These are phyloP conservation scores for Pseudogymnoascus verrucosus DNA, from an alignment of 2,329 filamentous ascomycete genomes.

Conservation along the genomic window DNA sequence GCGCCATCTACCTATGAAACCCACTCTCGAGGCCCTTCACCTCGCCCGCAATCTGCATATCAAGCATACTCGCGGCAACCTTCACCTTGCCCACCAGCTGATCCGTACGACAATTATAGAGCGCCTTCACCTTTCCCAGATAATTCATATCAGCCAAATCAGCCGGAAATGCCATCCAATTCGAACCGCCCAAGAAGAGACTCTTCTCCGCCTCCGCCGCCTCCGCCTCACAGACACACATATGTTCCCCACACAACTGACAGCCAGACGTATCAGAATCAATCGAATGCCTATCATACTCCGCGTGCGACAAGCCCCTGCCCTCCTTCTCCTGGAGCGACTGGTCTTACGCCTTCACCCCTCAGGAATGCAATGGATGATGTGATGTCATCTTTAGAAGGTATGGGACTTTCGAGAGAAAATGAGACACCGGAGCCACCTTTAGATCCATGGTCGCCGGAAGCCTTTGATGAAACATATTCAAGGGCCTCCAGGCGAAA, in stretches of 20 bases:
- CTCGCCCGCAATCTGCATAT: slow-evolving; percentile 24
- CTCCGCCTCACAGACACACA: slow-evolving; percentile 71
- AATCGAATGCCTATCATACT: slow-evolving; percentile 40
- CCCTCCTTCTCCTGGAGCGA: slow-evolving; percentile 58
- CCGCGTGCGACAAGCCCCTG: slow-evolving; percentile 54
- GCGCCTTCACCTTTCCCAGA: slow-evolving; percentile 27
- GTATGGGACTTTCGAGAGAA: slow-evolving; percentile 61
- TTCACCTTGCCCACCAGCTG: slow-evolving; percentile 30
- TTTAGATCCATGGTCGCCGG: slow-evolving; percentile 79
- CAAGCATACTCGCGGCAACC: slow-evolving; percentile 26
- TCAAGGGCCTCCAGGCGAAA: slow-evolving; percentile 23
- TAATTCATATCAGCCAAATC: slow-evolving; percentile 18
- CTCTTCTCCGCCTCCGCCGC: slow-evolving; percentile 69
- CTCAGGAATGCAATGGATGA: slow-evolving; percentile 94
- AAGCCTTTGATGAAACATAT: slow-evolving; percentile 58
- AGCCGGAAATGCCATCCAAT: slow-evolving; percentile 22
- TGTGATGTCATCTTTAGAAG: slow-evolving; percentile 89
- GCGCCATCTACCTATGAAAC: slow-evolving; percentile 25
- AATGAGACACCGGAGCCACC: slow-evolving; percentile 48
- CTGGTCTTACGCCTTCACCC: slow-evolving; percentile 77
- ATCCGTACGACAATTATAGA: slow-evolving; percentile 26
- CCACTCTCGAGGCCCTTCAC: slow-evolving; percentile 30
- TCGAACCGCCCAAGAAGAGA: slow-evolving; percentile 39
- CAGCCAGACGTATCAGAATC: slow-evolving; percentile 32
- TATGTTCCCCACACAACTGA: slow-evolving; percentile 23